Percentiles rank a stretch among this genome's conserved stretches.
phyloP scores from a whole-genome alignment of 2,329 filamentous ascomycete species.

The Trichophyton benhamiae region DNA sequence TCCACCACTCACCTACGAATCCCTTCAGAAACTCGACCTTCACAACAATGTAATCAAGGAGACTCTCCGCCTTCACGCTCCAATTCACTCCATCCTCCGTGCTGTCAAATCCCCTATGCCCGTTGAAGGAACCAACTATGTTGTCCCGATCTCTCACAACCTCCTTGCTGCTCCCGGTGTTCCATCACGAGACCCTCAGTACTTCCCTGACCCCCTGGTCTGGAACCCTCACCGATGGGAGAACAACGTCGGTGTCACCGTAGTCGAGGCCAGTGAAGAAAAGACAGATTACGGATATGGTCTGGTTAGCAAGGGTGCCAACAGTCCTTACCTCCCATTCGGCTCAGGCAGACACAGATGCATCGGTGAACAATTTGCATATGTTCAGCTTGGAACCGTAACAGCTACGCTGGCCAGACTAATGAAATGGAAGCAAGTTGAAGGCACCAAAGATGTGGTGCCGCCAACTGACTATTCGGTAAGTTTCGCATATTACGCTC shows the following conservation, averaged over 20 bases:
- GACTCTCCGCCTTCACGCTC: slow-evolving; percentile 78
- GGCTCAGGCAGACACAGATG: slow-evolving; percentile 86
- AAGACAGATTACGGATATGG: slow-evolving; percentile 92
- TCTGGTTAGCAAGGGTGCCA: slow-evolving; percentile 77
- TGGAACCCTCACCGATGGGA: slow-evolving; percentile 95
- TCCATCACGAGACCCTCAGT: slow-evolving; percentile 55
- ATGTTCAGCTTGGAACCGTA: slow-evolving; percentile 81
- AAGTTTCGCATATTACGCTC: slow-evolving; percentile 16
- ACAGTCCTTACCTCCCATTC: slow-evolving; percentile 85
- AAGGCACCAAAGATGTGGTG: slow-evolving; percentile 36
- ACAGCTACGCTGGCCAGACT: slow-evolving; percentile 60
- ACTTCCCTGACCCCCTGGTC: slow-evolving; percentile 67
- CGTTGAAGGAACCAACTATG: slow-evolving; percentile 68
- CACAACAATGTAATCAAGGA: slow-evolving; percentile 82
- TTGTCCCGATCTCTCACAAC: slow-evolving; percentile 66
- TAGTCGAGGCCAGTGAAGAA: slow-evolving; percentile 45
- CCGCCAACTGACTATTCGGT: slow-evolving; percentile 46
- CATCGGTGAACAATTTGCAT: slow-evolving; percentile 94
- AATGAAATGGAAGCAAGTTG: slow-evolving; percentile 67
- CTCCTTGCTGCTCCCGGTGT: slow-evolving; percentile 79
- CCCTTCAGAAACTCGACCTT: slow-evolving; percentile 64
- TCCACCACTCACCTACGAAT: slow-evolving; percentile 62
- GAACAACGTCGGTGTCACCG: slow-evolving; percentile 41
- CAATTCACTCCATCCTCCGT: slow-evolving; percentile 90
- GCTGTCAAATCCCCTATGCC: slow-evolving; percentile 81